Evolutionary conservation across 1,139 yeast genomes (phyloP), one percentile per base, ranked within the genome.

Genomic region (Candida mesenterica): DNA sequence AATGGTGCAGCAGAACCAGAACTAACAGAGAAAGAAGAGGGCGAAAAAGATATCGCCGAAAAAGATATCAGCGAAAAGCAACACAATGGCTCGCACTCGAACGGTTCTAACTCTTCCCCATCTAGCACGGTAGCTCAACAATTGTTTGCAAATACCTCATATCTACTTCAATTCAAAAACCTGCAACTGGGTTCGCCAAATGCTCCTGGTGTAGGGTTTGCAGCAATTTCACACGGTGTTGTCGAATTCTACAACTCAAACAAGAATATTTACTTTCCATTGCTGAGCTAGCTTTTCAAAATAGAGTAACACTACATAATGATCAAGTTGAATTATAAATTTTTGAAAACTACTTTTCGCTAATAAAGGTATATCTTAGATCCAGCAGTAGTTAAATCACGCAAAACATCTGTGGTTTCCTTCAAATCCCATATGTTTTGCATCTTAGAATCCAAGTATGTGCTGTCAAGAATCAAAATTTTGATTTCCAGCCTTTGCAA

Each of bases 361-460:
- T 55, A 77, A 49, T 75, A 77, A 23, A 77, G 58, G 50, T 73
- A 75, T 3, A 78, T 54, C 45, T 73, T 73, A 5, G 79, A 60
- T 4, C 77, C 74, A 4, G 56, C 47, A 28, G 59, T 58, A 4
- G 73, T 58, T 39, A 77, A 59, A 6, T 52, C 56, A 43, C 69
- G 71, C 37, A 77, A 51, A 3, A 68, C 59, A 15, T 56, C 57
- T 8, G 63, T 52, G 5, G 77, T 70, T 41, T 75, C 82, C 24
- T 63, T 61, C 25, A 68, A 60, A 42, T 83, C 90, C 79, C 85
- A 79, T 3, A 82, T 65, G 41, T 73, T 76, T 46, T 80, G 82
- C 38, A 70, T 64, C 57, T 84, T 84, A 14, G 68, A 58, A 52
- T 84, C 89, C 49, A 83, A 64, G 48, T 74, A 78, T 4, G 84